Conservation (phyloP, 495 filamentous ascomycete genomes). For the Venustampulla echinocandica region DNA sequence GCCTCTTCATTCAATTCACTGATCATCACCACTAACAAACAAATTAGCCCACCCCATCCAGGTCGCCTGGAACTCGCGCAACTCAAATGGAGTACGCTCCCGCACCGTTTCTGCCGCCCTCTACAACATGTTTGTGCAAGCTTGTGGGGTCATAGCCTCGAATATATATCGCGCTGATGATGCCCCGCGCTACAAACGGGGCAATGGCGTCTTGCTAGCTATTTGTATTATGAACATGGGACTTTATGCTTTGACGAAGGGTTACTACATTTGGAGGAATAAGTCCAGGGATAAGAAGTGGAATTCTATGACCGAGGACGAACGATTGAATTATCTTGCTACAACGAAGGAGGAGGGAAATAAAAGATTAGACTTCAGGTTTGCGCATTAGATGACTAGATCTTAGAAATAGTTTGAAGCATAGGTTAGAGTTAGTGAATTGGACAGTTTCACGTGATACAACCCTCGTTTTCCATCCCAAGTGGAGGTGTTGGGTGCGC, state of each 20-base stretch:
- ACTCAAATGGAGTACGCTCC: conserved; percentile 58
- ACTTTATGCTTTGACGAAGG: conserved; percentile 47
- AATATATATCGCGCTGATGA: conserved; percentile 55
- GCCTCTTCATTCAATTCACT: background rate
- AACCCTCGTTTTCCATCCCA: no score
- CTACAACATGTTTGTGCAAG: conserved; percentile 74
- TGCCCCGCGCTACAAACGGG: conserved; percentile 55
- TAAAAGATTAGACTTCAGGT: conserved; percentile 55
- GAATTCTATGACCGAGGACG: conserved; percentile 52
- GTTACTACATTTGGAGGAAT: conserved; percentile 58
- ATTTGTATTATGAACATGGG: conserved; percentile 44
- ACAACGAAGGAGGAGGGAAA: conserved; percentile 61
- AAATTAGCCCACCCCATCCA: conserved; percentile 48
- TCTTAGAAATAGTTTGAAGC: no score
- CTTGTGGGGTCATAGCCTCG: conserved; percentile 54
- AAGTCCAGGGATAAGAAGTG: conserved; percentile 33
- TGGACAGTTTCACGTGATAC: no score
- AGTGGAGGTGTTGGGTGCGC: no score
- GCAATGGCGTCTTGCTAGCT: conserved; percentile 56
- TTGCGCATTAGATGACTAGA: conserved; percentile 24
- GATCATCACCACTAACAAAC: no score
- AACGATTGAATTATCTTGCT: conserved; percentile 53
- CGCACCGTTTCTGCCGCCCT: conserved; percentile 55
- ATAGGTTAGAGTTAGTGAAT: no score
- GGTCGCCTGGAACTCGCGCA: conserved; percentile 60